A percentile compares a stretch with the other conserved stretches of the same genome.
These are phyloP conservation scores for Podosphaera leucotricha DNA, from an alignment of 2,329 filamentous ascomycete genomes.

Conservation along the genomic window DNA sequence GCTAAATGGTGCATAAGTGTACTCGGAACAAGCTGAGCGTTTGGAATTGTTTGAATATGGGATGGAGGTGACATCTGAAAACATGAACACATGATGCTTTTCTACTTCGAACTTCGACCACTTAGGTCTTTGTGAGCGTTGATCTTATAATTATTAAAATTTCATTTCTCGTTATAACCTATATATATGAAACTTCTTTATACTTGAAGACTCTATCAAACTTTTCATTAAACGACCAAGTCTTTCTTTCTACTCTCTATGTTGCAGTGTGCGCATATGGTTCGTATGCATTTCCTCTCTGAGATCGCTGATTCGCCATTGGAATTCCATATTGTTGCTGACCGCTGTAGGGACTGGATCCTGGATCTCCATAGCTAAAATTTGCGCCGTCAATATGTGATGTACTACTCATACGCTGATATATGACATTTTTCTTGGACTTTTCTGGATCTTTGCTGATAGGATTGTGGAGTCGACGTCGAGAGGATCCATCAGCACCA, in stretches of 20 bases:
- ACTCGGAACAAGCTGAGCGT: no score
- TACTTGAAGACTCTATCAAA: no score
- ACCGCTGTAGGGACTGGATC: constrained; percentile 15
- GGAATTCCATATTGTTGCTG: constrained; percentile 16
- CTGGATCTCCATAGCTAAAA: constrained; percentile 2
- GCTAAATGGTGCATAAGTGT: no score
- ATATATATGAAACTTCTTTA: no score
- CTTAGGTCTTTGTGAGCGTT: no score
- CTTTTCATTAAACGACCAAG: no score
- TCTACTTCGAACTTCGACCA: no score
- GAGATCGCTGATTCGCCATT: constrained; percentile 12
- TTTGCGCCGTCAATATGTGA: constrained; percentile 10
- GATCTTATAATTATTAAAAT: no score
- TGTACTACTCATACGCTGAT: constrained; percentile 23
- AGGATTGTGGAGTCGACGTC: constrained; percentile 1
- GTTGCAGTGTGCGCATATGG: constrained; percentile 32
- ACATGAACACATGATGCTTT: no score
- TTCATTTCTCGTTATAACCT: no score
- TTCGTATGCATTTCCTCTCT: constrained; percentile 31
- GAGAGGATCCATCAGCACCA: constrained; percentile 11
- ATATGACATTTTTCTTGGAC: constrained; percentile 14
- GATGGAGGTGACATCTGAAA: no score
- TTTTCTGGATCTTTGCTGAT: constrained; percentile 13
- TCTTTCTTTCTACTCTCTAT: constrained; percentile 18
- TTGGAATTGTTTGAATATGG: no score